Conservation (phyloP, 2,329 filamentous ascomycete species). For the Parafenestella ontariensis region DNA sequence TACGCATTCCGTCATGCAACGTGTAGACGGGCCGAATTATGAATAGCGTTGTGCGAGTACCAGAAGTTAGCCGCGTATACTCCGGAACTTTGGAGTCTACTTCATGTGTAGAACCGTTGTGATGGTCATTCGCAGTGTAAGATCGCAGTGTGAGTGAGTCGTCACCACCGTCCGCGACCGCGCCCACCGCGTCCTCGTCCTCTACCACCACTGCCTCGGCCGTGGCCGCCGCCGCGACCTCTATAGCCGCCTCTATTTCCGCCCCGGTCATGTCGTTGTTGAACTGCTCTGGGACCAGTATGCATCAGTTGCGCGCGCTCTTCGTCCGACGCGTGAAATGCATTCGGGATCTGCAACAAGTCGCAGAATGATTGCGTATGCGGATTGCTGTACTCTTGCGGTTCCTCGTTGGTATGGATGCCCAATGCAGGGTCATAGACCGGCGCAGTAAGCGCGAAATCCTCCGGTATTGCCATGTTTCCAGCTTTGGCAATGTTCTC, state of each 20-base stretch:
- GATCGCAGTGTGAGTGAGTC: constrained; percentile 7
- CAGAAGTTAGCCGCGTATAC: constrained; percentile 27
- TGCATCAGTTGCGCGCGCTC: constrained; percentile 58
- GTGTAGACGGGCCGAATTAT: constrained; percentile 16
- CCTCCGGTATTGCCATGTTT: constrained; percentile 74
- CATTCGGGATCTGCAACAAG: constrained; percentile 77
- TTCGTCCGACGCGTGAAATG: constrained; percentile 75
- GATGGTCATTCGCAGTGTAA: not conserved
- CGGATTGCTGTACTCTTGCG: constrained; percentile 82
- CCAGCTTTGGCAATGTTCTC: constrained; percentile 70
- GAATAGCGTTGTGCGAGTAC: constrained; percentile 10
- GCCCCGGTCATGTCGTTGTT: constrained; percentile 35
- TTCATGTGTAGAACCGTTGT: constrained; percentile 11
- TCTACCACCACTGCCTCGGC: constrained; percentile 32
- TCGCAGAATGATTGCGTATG: constrained; percentile 86
- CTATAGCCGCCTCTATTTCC: constrained; percentile 34
- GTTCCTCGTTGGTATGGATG: constrained; percentile 67
- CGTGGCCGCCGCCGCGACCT: constrained; percentile 32
- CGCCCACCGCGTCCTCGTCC: constrained; percentile 34
- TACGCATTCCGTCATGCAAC: constrained; percentile 29
- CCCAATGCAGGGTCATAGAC: constrained; percentile 67
- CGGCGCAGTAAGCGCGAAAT: constrained; percentile 80
- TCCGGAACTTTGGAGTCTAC: constrained; percentile 13
- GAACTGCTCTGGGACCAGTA: constrained; percentile 37
- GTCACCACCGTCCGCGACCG: constrained; percentile 36